These are phyloP conservation scores for Durusdinium trenchii DNA, from an alignment of 73 alveolate genomes.

Conservation along the genomic window DNA sequence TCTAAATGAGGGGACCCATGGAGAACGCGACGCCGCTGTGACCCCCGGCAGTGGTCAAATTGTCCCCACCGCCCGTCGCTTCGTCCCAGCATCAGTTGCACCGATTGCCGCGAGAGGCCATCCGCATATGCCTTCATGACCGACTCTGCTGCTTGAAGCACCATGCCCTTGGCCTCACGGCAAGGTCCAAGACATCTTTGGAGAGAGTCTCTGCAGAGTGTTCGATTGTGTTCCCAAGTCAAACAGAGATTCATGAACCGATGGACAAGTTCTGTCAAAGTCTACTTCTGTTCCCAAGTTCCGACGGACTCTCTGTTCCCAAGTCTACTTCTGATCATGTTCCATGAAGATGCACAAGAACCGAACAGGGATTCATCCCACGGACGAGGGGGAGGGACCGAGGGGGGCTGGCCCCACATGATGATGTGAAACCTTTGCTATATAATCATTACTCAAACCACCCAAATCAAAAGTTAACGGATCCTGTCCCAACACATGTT, in stretches of 20 bases:
- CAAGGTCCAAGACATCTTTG: not conserved
- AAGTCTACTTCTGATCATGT: not conserved
- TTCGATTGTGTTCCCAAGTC: no score
- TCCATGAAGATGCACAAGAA: not conserved
- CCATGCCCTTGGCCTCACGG: constrained; percentile 68
- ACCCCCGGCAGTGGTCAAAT: no score
- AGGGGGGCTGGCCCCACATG: no score
- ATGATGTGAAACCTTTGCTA: no score
- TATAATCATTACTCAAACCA: no score
- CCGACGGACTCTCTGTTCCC: not conserved
- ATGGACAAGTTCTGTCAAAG: not conserved
- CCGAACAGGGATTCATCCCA: not conserved
- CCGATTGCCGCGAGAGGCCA: constrained; percentile 84
- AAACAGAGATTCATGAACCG: no score
- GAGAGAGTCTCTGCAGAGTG: not conserved
- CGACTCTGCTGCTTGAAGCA: constrained; percentile 84
- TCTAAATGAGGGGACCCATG: no score
- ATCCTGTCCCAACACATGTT: no score
- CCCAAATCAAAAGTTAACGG: no score
- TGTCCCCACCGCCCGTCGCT: no score
- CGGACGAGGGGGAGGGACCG: no score
- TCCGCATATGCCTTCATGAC: constrained; percentile 74
- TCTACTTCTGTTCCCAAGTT: not conserved
- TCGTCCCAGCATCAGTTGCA: constrained; percentile 51
- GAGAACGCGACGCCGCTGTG: no score